Conservation (phyloP, 2,329 filamentous ascomycete species). For the Didymella keratinophila region DNA sequence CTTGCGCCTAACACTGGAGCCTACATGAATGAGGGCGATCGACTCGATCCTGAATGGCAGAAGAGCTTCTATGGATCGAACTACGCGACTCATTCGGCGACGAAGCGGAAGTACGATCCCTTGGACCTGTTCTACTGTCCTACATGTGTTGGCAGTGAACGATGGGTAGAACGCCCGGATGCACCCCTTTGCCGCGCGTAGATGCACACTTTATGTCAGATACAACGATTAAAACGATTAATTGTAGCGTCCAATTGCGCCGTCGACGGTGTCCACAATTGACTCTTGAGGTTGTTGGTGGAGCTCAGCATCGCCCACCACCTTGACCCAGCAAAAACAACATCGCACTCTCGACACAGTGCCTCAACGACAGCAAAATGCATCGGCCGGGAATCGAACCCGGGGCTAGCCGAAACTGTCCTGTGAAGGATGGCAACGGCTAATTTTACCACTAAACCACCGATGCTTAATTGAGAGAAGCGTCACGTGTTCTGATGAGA, state of each 20-base stretch:
- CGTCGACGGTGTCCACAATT: background rate
- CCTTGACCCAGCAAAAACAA: background rate
- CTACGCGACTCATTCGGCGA: background rate
- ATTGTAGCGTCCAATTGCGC: background rate
- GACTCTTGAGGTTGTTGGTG: background rate
- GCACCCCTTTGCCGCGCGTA: conserved; percentile 2
- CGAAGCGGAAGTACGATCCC: conserved; percentile 2
- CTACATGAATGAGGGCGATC: conserved; percentile 6
- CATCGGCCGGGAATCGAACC: background rate
- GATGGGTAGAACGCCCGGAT: background rate
- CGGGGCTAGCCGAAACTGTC: conserved; percentile 1
- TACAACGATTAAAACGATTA: background rate
- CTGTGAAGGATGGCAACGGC: background rate
- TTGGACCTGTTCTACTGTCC: conserved; percentile 1
- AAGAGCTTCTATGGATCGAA: background rate
- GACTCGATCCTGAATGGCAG: conserved; percentile 3
- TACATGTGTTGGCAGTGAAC: conserved; percentile 5
- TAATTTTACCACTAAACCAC: conserved; percentile 2
- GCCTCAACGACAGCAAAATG: background rate
- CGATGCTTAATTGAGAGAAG: background rate
- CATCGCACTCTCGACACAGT: too few species aligned
- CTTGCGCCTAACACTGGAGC: conserved; percentile 1
- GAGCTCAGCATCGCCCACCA: background rate
- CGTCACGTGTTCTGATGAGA: background rate
- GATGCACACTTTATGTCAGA: background rate